Evolutionary conservation across 169 alveolate species (phyloP).

Genomic region (Plasmodium relictum): DNA sequence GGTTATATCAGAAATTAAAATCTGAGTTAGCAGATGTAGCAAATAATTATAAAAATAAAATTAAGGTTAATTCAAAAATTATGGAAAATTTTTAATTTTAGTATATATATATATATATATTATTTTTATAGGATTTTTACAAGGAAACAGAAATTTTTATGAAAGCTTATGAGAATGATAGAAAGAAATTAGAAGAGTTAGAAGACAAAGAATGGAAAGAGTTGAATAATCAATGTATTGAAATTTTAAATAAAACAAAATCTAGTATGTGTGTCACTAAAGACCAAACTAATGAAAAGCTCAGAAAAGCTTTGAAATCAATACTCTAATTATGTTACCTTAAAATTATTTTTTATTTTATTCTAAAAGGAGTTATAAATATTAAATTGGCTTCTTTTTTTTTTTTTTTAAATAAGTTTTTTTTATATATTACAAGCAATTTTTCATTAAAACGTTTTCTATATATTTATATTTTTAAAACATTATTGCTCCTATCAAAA

Average conservation of each 20-base stretch:
- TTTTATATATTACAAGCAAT: no score
- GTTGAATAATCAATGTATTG: constrained; percentile 42
- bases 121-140: constrained; percentile 34
- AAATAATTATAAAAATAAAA: constrained; percentile 46
- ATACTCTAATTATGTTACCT: constrained; percentile 6
- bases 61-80: constrained; percentile 24
- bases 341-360: no score
- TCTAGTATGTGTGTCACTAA: constrained; percentile 35
- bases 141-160: constrained; percentile 38
- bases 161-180: constrained; percentile 47
- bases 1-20: constrained; percentile 48
- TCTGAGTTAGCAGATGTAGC: constrained; percentile 39
- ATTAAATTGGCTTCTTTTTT: background rate
- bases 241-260: constrained; percentile 46
- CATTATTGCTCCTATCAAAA: no score
- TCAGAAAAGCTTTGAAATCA: constrained; percentile 47
- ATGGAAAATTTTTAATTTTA: background rate
- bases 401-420: background rate
- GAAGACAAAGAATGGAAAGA: constrained; percentile 71
- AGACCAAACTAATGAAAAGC: constrained; percentile 66
- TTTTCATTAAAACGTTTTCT: no score
- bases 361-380: no score
- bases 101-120: constrained; percentile 1
- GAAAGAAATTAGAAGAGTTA: constrained; percentile 47
- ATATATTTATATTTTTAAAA: no score